Base-by-base conservation (phyloP, 2,329 filamentous ascomycete genomes). In the Penicillium sp. region DNA sequence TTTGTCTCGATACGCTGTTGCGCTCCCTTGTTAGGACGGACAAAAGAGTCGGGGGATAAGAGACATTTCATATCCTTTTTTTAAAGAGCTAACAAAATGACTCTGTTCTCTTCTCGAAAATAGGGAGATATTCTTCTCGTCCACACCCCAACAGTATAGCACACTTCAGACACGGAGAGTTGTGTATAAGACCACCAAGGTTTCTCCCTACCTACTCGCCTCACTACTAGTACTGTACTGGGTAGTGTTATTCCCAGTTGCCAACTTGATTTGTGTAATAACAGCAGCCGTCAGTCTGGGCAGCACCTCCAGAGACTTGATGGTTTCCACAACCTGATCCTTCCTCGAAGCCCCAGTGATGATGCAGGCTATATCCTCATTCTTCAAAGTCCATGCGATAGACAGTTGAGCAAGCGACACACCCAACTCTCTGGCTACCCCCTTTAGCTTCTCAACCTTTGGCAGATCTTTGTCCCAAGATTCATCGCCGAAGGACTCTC, bases 311-410 rank as follows among this genome's bases (percentile, higher is more conserved):
- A 85, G 67, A 29, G 79, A 79, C 64, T 74, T 75, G 48, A 82
- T 75, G 26, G 80, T 80, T 56, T 82, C 79, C 8, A 72, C 66
- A 11, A 82, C 70, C 68, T 82, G 80, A 64, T 80, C 77, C 7
- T 75, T 73, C 56, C 76, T 73, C 15, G 77, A 80, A 6, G 79
- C 80, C 3, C 86, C 76, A 0, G 69, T 75, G 58, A 78, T 78
- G 15, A 77, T 71, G 9, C 75, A 75, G 7, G 73, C 71, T 30
- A 88, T 86, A 62, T 87, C 83, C 31, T 80, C 77, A 72, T 88
- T 88, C 76, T 84, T 86, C 38, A 85, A 78, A 53, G 77, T 78
- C 86, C 86, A 88, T 1, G 86, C 86, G 38, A 88, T 77, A 23
- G 84, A 80, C 9, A 88, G 78, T 63, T 85, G 83, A 6, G 82